These are phyloP conservation scores for Aspergillus brasiliensis DNA, from an alignment of 2,329 filamentous ascomycete genomes.

Conservation along the genomic window DNA sequence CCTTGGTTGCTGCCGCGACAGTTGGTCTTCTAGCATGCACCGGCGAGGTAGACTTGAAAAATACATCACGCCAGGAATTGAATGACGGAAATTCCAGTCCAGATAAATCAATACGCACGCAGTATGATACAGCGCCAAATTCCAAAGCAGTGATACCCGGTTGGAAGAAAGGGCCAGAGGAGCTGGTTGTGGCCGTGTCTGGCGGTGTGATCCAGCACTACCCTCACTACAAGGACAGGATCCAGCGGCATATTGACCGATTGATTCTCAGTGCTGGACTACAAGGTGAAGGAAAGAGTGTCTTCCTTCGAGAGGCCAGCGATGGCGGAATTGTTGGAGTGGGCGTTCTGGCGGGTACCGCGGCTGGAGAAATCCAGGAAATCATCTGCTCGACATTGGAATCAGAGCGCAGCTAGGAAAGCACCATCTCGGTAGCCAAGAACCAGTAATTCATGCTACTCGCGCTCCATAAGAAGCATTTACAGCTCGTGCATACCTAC, in stretches of 20 bases:
- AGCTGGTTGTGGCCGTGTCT: slow-evolving; percentile 74
- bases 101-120: neutral
- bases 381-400: slow-evolving; percentile 22
- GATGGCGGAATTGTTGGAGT: slow-evolving; percentile 57
- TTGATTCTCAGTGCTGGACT: slow-evolving; percentile 45
- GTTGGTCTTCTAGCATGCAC: slow-evolving; percentile 68
- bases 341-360: slow-evolving; percentile 53
- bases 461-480: too few relatives aligned
- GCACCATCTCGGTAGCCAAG: neutral
- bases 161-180: slow-evolving; percentile 47
- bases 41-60: slow-evolving; percentile 58
- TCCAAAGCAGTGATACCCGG: slow-evolving; percentile 13
- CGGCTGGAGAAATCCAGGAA: slow-evolving; percentile 33
- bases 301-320: slow-evolving; percentile 52
- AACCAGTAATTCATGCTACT: too few relatives aligned
- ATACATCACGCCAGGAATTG: neutral
- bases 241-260: slow-evolving; percentile 67
- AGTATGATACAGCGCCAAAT: neutral
- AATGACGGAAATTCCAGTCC: neutral
- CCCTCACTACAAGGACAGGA: slow-evolving; percentile 68
- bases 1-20: slow-evolving; percentile 69
- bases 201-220: slow-evolving; percentile 77
- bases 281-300: slow-evolving; percentile 49
- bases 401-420: neutral
- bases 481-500: too few relatives aligned